phyloP scores from a whole-genome alignment of 768 basidiomycete species.

The Leccinum arenicola region DNA sequence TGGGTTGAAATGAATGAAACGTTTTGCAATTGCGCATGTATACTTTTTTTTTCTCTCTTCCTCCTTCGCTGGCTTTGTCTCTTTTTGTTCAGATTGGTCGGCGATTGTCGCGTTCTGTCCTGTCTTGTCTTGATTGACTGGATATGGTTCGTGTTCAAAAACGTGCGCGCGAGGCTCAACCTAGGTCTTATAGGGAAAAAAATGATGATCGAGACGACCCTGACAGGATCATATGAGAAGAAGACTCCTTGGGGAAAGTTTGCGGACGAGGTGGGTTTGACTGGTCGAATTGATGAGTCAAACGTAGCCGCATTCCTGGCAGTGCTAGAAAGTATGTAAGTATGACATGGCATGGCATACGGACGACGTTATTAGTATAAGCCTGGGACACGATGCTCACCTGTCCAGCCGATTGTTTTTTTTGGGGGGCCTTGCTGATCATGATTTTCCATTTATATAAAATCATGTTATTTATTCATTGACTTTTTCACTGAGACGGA shows the following conservation, averaged over 20 bases:
- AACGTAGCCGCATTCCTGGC: conserved; percentile 3
- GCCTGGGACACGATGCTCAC: background rate
- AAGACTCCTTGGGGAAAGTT: background rate
- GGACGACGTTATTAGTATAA: background rate
- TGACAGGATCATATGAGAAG: conserved; percentile 4
- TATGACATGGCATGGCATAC: background rate
- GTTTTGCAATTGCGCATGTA: background rate
- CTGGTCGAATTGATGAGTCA: background rate
- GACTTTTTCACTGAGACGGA: background rate
- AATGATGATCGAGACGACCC: conserved; percentile 7
- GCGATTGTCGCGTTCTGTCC: background rate
- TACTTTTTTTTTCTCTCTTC: background rate
- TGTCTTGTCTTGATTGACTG: background rate
- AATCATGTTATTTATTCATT: background rate
- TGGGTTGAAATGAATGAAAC: background rate
- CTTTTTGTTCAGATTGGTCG: conserved; percentile 16
- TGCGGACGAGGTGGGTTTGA: background rate
- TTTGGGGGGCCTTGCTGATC: background rate
- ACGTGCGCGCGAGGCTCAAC: background rate
- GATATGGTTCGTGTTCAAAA: background rate
- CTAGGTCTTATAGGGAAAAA: background rate
- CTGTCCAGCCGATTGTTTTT: background rate
- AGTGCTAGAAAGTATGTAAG: background rate
- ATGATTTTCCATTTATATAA: background rate
- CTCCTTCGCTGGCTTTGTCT: background rate